Evolutionary conservation across 306 rosid species (phyloP), one percentile per base, ranked within the genome.

Genomic region (Luffa acutangula): DNA sequence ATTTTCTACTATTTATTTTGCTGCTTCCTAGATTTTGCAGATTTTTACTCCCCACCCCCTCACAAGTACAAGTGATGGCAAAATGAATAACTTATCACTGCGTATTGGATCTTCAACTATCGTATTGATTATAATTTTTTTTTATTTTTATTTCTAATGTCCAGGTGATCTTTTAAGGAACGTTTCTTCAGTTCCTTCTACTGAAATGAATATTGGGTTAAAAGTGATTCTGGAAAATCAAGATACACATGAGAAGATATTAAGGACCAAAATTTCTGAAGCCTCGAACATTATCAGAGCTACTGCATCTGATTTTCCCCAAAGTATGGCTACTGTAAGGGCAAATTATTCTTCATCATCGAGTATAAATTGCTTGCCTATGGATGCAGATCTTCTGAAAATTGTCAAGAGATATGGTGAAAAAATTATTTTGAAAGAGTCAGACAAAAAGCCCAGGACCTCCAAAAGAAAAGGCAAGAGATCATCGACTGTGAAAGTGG

Each of bases 311-410:
- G 88, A 87, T 69, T 79, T 81, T 70, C 76, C 88, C 76, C 85
- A 53, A 84, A 76, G 75, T 59, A 86, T 78, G 84, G 77, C 82
- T 79, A 75, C 81, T 25, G 78, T 81, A 31, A 83, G 83, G 78
- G 89, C 79, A 82, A 56, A 46, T 79, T 60, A 84, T 63, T 83
- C 84, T 69, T 80, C 81, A 57, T 76, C 89, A 66, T 77, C 84
- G n/a, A 86, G 76, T 77, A 75, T 78, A 79, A 82, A 53, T 84
- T 79, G 85, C 56, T 54, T 78, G 78, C 93, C 95, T 42, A 86
- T 92, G 91, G 93, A 87, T 78, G 95, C 81, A 73, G 79, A 81
- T 80, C 85, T 94, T 81, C 80, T 87, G 89, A 88, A 85, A 63
- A 66, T 89, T 64, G 97, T 87, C 72, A 77, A 82, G 75, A 87